A percentile compares a stretch with the other conserved stretches of the same genome.
These are phyloP conservation scores for Thraustochytrium sp. DNA, from an alignment of 352 stramenopile species.

Conservation along the genomic window DNA sequence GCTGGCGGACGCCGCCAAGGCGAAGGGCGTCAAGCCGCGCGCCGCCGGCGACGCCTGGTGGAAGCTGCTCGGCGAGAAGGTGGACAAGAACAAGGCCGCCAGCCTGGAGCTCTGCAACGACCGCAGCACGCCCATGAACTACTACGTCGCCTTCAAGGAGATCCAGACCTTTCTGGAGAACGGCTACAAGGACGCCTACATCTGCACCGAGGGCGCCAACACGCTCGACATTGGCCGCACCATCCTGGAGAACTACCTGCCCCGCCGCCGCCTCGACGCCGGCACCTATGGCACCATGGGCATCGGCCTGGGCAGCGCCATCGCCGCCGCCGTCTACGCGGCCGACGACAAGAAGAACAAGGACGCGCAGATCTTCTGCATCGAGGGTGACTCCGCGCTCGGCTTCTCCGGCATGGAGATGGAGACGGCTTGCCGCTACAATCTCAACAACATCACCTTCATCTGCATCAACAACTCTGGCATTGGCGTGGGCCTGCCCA, in stretches of 20 bases:
- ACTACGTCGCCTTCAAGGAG: conserved; percentile 30
- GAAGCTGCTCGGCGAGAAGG: conserved; percentile 6
- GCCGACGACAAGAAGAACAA: too few relatives aligned
- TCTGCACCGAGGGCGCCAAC: conserved; percentile 44
- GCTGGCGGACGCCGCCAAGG: not conserved
- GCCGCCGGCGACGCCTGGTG: not conserved
- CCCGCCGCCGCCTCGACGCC: conserved; percentile 40
- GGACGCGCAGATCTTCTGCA: conserved; percentile 26
- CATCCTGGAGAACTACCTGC: conserved; percentile 46
- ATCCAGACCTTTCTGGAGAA: conserved; percentile 39
- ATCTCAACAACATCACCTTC: conserved; percentile 40
- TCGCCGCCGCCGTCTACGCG: conserved; percentile 41
- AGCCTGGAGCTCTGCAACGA: conserved; percentile 32
- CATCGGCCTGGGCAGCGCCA: conserved; percentile 38
- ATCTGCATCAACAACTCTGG: conserved; percentile 48
- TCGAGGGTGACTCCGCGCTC: conserved; percentile 47
- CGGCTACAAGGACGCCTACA: conserved; percentile 41
- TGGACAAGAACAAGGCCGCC: not conserved
- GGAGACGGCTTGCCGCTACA: conserved; percentile 39
- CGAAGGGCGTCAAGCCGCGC: not conserved
- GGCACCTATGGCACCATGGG: conserved; percentile 48
- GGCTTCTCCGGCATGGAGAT: conserved; percentile 47
- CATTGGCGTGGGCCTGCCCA: conserved; percentile 35
- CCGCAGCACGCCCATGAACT: conserved; percentile 44
- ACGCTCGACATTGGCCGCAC: conserved; percentile 47